Percentiles rank a stretch among this genome's conserved stretches.
phyloP scores from a whole-genome alignment of 257 asterid genomes.

The Solanum habrochaites region DNA sequence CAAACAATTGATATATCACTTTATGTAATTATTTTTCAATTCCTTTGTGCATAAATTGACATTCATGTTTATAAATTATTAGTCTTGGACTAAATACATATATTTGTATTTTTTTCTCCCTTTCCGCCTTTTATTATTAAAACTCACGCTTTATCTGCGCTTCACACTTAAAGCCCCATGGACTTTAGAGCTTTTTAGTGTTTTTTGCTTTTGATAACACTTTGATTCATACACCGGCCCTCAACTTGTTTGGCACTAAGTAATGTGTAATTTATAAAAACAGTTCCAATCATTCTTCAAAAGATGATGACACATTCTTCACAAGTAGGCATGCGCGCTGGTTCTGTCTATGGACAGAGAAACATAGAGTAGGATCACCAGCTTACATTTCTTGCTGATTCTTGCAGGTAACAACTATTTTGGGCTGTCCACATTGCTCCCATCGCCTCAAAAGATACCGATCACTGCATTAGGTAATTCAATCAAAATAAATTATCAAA shows the following conservation, averaged over 20 bases:
- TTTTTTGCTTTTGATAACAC: neutral
- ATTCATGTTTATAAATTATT: too few species aligned
- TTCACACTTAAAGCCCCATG: neutral
- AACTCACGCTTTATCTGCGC: neutral
- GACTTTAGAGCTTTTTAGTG: neutral
- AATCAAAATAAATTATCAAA: neutral
- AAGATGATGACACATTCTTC: neutral
- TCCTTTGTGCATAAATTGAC: too few species aligned
- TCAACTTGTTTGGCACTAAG: neutral
- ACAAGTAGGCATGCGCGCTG: neutral
- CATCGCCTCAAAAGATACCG: slow-evolving; percentile 74
- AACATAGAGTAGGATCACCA: slow-evolving; percentile 6
- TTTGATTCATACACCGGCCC: neutral
- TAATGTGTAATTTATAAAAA: neutral
- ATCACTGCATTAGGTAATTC: slow-evolving; percentile 40
- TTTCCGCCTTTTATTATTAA: too few species aligned
- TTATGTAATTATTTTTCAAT: too few species aligned
- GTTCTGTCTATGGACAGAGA: neutral
- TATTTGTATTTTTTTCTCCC: too few species aligned
- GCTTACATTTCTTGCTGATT: slow-evolving; percentile 98
- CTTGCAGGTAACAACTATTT: slow-evolving; percentile 92
- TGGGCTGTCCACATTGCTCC: slow-evolving; percentile 91
- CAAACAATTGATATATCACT: too few species aligned
- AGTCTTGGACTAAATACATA: too few species aligned
- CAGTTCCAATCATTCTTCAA: neutral